A percentile compares a stretch with the other conserved stretches of the same genome.
These are phyloP conservation scores for Drechslerella coelobrocha DNA, from an alignment of 2,329 filamentous ascomycete species.

Conservation along the genomic window DNA sequence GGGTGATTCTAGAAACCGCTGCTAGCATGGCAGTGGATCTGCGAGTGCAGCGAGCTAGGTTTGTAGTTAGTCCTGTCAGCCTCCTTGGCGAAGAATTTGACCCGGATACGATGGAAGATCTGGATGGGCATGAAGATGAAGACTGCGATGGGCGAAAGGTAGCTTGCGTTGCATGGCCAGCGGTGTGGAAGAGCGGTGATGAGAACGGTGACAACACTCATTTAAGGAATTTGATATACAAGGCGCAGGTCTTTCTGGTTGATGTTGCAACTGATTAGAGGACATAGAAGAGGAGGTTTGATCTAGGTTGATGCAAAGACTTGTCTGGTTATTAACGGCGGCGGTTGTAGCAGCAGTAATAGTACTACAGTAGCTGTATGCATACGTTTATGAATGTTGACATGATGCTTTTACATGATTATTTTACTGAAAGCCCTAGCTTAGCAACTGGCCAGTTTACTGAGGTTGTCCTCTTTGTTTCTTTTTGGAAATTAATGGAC, in stretches of 20 bases:
- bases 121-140: slow-evolving; percentile 44
- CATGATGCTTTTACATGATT: too few relatives aligned
- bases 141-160: slow-evolving; percentile 40
- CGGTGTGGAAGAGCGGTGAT: slow-evolving; percentile 50
- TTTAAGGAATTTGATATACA: slow-evolving; percentile 50
- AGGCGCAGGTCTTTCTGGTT: slow-evolving; percentile 49
- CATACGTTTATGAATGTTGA: neutral
- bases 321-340: neutral
- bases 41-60: slow-evolving; percentile 40
- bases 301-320: neutral
- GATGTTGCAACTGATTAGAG: too few relatives aligned
- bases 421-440: too few relatives aligned
- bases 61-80: slow-evolving; percentile 28
- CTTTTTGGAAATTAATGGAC: too few relatives aligned
- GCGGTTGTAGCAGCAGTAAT: too few relatives aligned
- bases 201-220: slow-evolving; percentile 49
- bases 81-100: slow-evolving; percentile 44
- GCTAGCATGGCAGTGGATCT: slow-evolving; percentile 38
- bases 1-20: slow-evolving; percentile 38
- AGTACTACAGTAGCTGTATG: too few relatives aligned
- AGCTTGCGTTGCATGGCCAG: slow-evolving; percentile 46
- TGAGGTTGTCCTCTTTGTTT: too few relatives aligned
- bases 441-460: too few relatives aligned
- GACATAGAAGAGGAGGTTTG: neutral
- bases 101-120: slow-evolving; percentile 44